Evolutionary conservation across 805 yeast species (phyloP), one percentile per base, ranked within the genome.

Genomic region (Candida incommunis): DNA sequence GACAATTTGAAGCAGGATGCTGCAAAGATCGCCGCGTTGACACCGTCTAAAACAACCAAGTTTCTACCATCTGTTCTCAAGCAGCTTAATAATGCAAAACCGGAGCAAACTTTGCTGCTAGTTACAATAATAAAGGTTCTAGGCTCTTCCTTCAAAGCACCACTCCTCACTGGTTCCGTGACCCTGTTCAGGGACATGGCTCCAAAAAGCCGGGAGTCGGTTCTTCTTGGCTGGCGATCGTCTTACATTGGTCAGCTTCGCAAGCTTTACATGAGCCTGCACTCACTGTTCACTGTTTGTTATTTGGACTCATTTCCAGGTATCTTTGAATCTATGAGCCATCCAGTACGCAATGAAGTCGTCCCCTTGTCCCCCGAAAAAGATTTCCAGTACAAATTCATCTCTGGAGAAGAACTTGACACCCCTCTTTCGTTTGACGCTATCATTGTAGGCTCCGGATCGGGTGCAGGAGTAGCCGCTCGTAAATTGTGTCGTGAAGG

Each of bases 391-490:
- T 46, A 50, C 15, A 59, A 63, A 57, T 51, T 65, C 48, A 58
- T 51, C 11, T 58, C 62, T 7, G 41, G 52, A 46, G 24, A 23
- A 2, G 48, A 45, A 11, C 45, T 47, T 22, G 18, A 9, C 2
- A 57, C 56, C 15, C 42, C 50, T 3, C 69, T 64, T 46, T 56
- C 67, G 31, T 57, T 61, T 45, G 77, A 73, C 47, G 75, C 60
- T 2, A 56, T 70, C 11, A 63, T 74, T 31, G 61, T 73, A 34
- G 79, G 80, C 2, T 69, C 75, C 3, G 80, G 80, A 1, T 55
- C 71, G 11, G 73, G 76, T 3, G 74, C 75, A 1, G 76, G 77
- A 4, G 78, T 73, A 0, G 70, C 64, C 0, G 78, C 76, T 3
- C 66, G 67, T 41, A 63, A 71, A 1, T 63, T 74, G 35, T 56